Evolutionary conservation across 2,329 filamentous ascomycete genomes (phyloP), one percentile per base, ranked within the genome.

Genomic region (Phaeophleospora eucalypticola): DNA sequence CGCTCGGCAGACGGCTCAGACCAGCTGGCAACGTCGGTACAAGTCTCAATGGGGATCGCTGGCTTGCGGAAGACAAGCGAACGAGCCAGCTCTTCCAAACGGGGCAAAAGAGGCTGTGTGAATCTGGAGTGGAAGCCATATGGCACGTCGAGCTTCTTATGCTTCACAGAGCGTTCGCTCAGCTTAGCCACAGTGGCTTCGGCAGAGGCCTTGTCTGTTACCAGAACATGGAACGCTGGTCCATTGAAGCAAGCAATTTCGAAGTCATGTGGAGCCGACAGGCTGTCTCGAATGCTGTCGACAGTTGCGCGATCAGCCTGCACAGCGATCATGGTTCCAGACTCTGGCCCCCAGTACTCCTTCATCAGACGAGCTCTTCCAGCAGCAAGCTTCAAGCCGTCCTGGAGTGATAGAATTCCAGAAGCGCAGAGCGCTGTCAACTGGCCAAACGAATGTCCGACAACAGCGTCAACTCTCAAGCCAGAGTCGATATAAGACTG

Each of bases 181-280:
- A n/a, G n/a, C 2, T 38, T 19, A 12, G 38, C 38, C 6, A n/a
- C 20, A 14, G 36, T 40, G 4, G 41, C 34, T 10, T 16, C 24
- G 18, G 32, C 36, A n/a, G n/a, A n/a, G n/a, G n/a, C n/a, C n/a
- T n/a, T n/a, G n/a, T n/a, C n/a, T n/a, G n/a, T n/a, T n/a, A n/a
- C n/a, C 39, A 53, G 19, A 16, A 39, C 41, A 6, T 37, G 43
- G 17, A 33, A 47, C n/a, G 21, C 32, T 4, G 43, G 46, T 4
- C 49, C 46, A 32, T 55, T 55, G 46, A 43, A 48, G 39, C 52
- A 55, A n/a, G 49, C 52, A 24, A 52, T 50, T 15, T 47, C 46
- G 19, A 7, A 21, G 24, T 14, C 4, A 1, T 17, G 14, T 10
- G 9, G 14, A 4, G 18, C 20, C n/a, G 18, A 7, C 17, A 34